Evolutionary conservation across 371 early-diverging fungal genomes (phyloP).

Genomic region (Lichtheimia ramosa): DNA sequence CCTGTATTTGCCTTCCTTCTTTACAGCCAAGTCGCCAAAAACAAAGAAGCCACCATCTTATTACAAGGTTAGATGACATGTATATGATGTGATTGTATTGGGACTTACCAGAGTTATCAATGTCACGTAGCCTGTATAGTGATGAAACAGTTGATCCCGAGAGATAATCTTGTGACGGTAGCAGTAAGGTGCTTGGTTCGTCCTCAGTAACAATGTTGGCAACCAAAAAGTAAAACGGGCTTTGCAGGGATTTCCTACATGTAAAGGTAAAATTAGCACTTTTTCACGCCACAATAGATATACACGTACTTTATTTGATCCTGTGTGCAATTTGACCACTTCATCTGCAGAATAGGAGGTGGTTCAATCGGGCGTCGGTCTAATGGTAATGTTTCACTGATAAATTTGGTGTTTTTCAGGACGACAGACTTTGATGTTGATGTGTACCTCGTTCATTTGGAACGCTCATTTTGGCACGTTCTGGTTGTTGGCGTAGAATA

Average conservation of each 20-base stretch:
- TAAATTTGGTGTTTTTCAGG: background rate
- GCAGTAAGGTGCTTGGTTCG: constrained; percentile 10
- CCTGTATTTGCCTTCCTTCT: constrained; percentile 84
- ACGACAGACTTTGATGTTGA: background rate
- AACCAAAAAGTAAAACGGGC: constrained; percentile 47
- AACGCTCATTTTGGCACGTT: constrained; percentile 34
- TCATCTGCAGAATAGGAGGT: constrained; percentile 45
- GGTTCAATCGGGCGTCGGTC: constrained; percentile 50
- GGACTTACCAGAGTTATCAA: constrained; percentile 40
- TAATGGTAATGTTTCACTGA: constrained; percentile 6
- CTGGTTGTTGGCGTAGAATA: constrained; percentile 30
- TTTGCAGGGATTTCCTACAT: constrained; percentile 47
- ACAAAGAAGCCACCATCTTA: constrained; percentile 92
- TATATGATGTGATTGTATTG: background rate
- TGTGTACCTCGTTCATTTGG: constrained; percentile 39
- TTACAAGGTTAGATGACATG: background rate
- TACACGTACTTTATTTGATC: constrained; percentile 39
- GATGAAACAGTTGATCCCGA: constrained; percentile 51
- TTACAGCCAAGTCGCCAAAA: constrained; percentile 91
- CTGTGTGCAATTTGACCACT: constrained; percentile 28
- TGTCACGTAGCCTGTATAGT: constrained; percentile 40
- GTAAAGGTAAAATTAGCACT: background rate
- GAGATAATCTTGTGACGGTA: constrained; percentile 30
- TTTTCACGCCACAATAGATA: constrained; percentile 6
- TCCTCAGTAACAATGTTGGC: constrained; percentile 34